These are phyloP conservation scores for Dalbergia cultrata DNA, from an alignment of 306 rosid species.

Conservation along the genomic window DNA sequence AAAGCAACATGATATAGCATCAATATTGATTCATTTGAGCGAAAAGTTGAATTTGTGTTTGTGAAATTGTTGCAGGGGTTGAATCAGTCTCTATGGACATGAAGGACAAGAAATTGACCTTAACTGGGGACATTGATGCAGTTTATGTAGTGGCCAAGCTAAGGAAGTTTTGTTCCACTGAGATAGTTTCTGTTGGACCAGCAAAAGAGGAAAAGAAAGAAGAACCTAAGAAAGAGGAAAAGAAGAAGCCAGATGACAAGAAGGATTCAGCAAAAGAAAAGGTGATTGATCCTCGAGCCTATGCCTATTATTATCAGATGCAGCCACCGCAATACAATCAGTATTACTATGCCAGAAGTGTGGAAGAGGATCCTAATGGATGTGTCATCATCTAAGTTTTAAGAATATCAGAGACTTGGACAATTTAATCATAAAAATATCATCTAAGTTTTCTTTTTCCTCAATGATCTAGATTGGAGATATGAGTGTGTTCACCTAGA, in stretches of 20 bases:
- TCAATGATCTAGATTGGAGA: neutral
- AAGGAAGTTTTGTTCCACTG: constrained; percentile 58
- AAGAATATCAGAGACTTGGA: neutral
- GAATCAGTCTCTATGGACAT: constrained; percentile 68
- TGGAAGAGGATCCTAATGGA: constrained; percentile 67
- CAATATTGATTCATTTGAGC: neutral
- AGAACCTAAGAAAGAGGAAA: constrained; percentile 44
- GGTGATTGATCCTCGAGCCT: neutral
- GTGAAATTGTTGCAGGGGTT: constrained; percentile 47
- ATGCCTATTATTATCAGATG: constrained; percentile 33
- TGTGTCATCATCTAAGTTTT: constrained; percentile 68
- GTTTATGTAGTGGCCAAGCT: constrained; percentile 60
- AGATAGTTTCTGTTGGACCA: constrained; percentile 70
- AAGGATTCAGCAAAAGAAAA: constrained; percentile 40
- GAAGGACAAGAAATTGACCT: constrained; percentile 69
- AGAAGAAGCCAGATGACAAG: constrained; percentile 35
- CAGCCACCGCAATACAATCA: constrained; percentile 39
- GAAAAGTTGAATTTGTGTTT: neutral
- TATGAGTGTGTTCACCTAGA: constrained; percentile 10
- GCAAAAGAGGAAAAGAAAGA: constrained; percentile 72
- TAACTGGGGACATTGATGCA: constrained; percentile 68
- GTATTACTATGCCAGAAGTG: constrained; percentile 33
- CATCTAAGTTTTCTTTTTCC: neutral
- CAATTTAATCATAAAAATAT: neutral
- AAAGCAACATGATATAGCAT: neutral